Percentiles rank a stretch among this genome's conserved stretches.
Evolutionary conservation across 2,329 filamentous ascomycete species (phyloP).

Genomic region (Apiospora koreana): DNA sequence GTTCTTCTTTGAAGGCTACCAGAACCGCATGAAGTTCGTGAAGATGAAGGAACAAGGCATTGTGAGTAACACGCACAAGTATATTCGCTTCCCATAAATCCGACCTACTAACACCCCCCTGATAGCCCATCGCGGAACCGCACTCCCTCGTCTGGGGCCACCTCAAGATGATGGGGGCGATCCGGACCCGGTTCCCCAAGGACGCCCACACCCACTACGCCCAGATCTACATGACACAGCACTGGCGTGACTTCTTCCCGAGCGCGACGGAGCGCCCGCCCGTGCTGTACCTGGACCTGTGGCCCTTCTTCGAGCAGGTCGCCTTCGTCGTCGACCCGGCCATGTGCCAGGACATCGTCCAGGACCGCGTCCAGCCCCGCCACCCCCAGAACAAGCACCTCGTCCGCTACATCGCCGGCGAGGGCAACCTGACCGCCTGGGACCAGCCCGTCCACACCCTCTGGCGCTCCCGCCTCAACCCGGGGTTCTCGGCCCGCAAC

Average conservation of each 20-base stretch:
- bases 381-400: conserved; percentile 20
- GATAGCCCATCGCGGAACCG: conserved; percentile 20
- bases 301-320: conserved; percentile 34
- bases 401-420: conserved; percentile 28
- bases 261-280: conserved; percentile 23
- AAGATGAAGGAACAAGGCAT: conserved; percentile 10
- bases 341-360: conserved; percentile 34
- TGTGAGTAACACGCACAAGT: not conserved
- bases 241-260: conserved; percentile 24
- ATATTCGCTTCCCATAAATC: no score
- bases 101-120: not conserved
- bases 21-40: not conserved
- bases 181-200: conserved; percentile 16
- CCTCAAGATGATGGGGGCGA: conserved; percentile 22
- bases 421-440: conserved; percentile 31
- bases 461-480: conserved; percentile 34
- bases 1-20: conserved; percentile 7
- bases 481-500: conserved; percentile 35
- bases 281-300: conserved; percentile 34
- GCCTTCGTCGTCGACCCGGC: conserved; percentile 34
- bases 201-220: conserved; percentile 24
- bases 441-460: conserved; percentile 37
- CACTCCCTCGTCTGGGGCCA: conserved; percentile 32
- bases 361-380: conserved; percentile 33
- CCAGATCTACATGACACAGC: conserved; percentile 19